These are phyloP conservation scores for Calcarisporium arbuscula DNA, from an alignment of 2,329 filamentous ascomycete genomes.

Conservation along the genomic window DNA sequence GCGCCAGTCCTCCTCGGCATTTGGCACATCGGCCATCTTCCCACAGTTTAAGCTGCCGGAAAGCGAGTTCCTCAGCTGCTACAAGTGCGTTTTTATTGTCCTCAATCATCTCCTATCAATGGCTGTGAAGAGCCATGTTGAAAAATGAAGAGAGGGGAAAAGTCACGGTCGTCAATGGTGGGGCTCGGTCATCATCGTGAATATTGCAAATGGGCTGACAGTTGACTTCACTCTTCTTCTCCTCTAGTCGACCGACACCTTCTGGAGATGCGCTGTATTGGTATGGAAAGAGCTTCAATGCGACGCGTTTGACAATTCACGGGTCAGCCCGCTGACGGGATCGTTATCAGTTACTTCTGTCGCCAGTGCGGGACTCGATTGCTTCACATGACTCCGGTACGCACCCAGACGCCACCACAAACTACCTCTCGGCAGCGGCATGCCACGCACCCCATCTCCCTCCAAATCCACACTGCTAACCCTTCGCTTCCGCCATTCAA, in stretches of 20 bases:
- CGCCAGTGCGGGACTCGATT: conserved; percentile 59
- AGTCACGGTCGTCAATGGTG: background rate
- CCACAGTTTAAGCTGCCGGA: conserved; percentile 55
- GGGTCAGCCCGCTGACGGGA: conserved; percentile 2
- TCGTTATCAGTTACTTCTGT: conserved; percentile 53
- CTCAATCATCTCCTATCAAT: no score
- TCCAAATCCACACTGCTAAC: conserved; percentile 5
- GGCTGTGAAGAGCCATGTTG: no score
- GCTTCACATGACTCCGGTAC: conserved; percentile 53
- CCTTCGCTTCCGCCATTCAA: conserved; percentile 17
- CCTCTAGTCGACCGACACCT: conserved; percentile 45
- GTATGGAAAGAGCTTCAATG: conserved; percentile 25
- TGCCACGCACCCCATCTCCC: background rate
- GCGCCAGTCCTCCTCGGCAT: conserved; percentile 59
- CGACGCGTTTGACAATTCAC: background rate
- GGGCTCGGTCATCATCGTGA: background rate
- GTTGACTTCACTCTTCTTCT: background rate
- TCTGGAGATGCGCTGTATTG: conserved; percentile 54
- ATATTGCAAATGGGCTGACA: background rate
- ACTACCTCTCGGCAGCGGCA: background rate
- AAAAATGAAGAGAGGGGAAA: no score
- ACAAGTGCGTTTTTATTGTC: conserved; percentile 42
- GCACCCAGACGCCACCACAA: conserved; percentile 13
- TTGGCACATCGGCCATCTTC: conserved; percentile 64
- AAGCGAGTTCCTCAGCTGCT: conserved; percentile 43